These are phyloP conservation scores for Chlorella sorokiniana DNA, from an alignment of 139 green algal species.

Conservation along the genomic window DNA sequence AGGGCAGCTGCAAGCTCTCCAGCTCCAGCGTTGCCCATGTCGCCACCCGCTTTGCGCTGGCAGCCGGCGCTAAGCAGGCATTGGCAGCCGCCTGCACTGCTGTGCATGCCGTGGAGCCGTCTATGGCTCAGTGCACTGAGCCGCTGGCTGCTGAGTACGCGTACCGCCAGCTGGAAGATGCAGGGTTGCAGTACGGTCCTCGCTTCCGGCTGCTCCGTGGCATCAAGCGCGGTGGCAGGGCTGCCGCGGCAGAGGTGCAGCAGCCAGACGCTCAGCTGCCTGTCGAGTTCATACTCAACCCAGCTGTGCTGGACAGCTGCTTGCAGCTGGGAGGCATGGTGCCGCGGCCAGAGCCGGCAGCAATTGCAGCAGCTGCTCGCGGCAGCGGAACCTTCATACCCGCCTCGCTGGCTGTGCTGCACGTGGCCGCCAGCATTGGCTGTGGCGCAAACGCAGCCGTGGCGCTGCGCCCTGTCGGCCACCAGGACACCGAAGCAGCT, in stretches of 20 bases:
- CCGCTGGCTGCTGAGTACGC: not conserved
- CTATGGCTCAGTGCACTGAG: conserved; percentile 1
- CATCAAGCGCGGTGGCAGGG: not conserved
- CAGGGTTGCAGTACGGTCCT: conserved; percentile 2
- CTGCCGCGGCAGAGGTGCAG: not conserved
- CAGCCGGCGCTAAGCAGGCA: not conserved
- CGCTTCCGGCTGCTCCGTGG: not conserved
- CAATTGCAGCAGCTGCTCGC: not conserved
- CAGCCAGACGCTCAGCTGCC: conserved; percentile 6
- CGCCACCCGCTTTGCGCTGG: conserved; percentile 12
- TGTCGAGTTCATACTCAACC: conserved; percentile 45
- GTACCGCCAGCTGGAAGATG: not conserved
- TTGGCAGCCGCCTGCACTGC: conserved; percentile 5
- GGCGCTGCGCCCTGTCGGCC: not conserved
- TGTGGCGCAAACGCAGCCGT: not conserved
- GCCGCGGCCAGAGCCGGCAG: not conserved
- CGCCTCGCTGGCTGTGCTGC: conserved; percentile 21
- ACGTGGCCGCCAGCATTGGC: conserved; percentile 3
- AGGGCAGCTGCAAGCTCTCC: not conserved
- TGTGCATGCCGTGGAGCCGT: not conserved
- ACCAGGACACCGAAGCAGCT: not conserved
- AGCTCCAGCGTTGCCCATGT: conserved; percentile 41
- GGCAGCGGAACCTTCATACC: conserved; percentile 22
- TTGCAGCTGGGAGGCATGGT: conserved; percentile 48
- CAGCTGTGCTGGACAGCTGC: conserved; percentile 50